Base-by-base conservation (phyloP, 371 early-diverging fungal genomes). In the Mucor mucedo region DNA sequence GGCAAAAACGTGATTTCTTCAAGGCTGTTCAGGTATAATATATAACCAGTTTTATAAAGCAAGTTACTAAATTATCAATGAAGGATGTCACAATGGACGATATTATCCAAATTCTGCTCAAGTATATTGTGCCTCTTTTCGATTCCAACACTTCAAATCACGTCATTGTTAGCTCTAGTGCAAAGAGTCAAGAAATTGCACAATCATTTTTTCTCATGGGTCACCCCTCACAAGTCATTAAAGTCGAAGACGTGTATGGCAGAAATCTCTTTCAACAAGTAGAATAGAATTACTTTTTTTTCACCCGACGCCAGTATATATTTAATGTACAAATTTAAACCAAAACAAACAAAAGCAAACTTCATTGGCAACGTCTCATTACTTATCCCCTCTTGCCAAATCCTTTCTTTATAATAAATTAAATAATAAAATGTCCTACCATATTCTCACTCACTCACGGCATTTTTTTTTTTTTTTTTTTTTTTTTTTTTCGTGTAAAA, bases 91-190 rank as follows among this genome's bases (percentile, higher is more conserved):
- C 79, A 5, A 63, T 66, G 60, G 65, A 57, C n/a, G 72, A 73
- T 60, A 44, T 74, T 2, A 33, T 48, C 7, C 52, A 53, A 11
- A 58, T 69, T 10, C 39, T 66, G 5, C 13, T 60, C 21, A 62
- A 60, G 44, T 84, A 84, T 52, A 62, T 84, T 38, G 47, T 63
- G 35, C 72, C 75, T 21, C 65, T 80, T 14, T 84, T 84, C 64
- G 62, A 69, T 39, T 59, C 81, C 7, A 69, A 71, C 5, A 54
- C 56, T 9, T 80, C 83, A 9, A 71, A 79, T 50, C 75, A 79
- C 45, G 81, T 82, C 39, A 78, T 82, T 29, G 78, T 75, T 38
- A 73, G 72, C 29, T 76, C 80, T 0, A 60, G 71, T 2, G 62
- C 68, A 57, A 84, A 82, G 66, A 67, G 58, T 16, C 53, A 76